These are phyloP conservation scores for Vitis hybrid DNA, from an alignment of 177 flowering plant species.

Conservation along the genomic window DNA sequence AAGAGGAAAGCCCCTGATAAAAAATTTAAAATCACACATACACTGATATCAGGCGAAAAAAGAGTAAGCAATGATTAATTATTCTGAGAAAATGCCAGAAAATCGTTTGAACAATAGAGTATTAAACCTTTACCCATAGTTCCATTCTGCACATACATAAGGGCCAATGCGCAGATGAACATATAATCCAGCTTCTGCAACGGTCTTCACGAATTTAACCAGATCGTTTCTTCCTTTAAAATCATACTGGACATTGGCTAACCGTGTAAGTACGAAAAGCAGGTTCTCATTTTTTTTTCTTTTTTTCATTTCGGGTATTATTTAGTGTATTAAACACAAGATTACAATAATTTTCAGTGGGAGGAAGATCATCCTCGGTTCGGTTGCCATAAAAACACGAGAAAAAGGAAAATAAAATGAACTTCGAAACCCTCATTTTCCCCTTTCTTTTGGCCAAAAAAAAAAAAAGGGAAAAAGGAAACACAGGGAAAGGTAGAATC, in stretches of 20 bases:
- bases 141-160: constrained; percentile 97
- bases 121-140: constrained; percentile 64
- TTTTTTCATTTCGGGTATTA: too few species aligned
- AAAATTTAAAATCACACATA: neutral
- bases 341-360: too few species aligned
- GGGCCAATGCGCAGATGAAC: constrained; percentile 94
- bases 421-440: too few species aligned
- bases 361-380: too few species aligned
- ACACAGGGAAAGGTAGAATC: too few species aligned
- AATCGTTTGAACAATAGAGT: neutral
- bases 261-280: neutral
- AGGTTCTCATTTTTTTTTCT: neutral
- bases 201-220: constrained; percentile 78
- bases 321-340: too few species aligned
- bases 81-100: neutral
- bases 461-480: too few species aligned
- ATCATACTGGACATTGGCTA: constrained; percentile 57
- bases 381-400: too few species aligned
- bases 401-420: too few species aligned
- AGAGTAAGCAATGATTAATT: neutral
- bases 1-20: constrained; percentile 87
- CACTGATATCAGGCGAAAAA: neutral
- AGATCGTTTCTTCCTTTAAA: constrained; percentile 85
- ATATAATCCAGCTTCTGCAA: constrained; percentile 80
- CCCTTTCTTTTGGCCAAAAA: too few species aligned